Evolutionary conservation across 2,329 filamentous ascomycete genomes (phyloP).

Genomic region (Mariannaea sp.): DNA sequence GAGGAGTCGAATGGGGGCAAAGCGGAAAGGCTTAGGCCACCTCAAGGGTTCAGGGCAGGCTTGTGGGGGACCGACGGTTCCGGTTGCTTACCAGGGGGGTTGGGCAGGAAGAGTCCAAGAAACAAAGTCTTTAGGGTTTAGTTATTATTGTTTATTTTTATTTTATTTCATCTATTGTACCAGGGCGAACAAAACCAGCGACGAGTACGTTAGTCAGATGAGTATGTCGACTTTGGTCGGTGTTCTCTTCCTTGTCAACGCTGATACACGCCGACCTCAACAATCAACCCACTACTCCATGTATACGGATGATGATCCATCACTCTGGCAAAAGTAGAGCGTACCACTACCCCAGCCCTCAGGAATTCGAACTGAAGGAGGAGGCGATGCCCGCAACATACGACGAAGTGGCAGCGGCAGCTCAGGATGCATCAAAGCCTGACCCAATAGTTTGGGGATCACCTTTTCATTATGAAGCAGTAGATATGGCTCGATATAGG

Average conservation of each 20-base stretch:
- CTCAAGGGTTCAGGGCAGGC: not conserved
- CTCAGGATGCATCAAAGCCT: slow-evolving; percentile 24
- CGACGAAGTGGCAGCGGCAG: slow-evolving; percentile 23
- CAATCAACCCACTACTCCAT: slow-evolving; percentile 12
- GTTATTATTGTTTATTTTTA: too few species aligned
- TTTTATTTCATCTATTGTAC: too few species aligned
- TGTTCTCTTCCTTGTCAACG: slow-evolving; percentile 26
- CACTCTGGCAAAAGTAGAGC: slow-evolving; percentile 12
- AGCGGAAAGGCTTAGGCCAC: slow-evolving; percentile 14
- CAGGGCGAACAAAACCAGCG: too few species aligned
- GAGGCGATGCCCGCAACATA: slow-evolving; percentile 31
- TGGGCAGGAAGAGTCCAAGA: too few species aligned
- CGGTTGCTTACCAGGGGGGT: not conserved
- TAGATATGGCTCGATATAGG: slow-evolving; percentile 24
- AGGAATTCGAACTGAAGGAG: slow-evolving; percentile 8
- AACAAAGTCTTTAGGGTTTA: too few species aligned
- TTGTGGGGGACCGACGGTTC: not conserved
- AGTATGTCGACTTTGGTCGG: too few species aligned
- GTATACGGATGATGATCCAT: too few species aligned
- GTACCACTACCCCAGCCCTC: too few species aligned
- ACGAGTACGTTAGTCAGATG: too few species aligned
- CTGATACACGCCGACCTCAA: slow-evolving; percentile 16
- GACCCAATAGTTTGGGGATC: slow-evolving; percentile 40
- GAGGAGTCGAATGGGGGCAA: slow-evolving; percentile 1
- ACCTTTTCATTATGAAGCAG: slow-evolving; percentile 37